These are phyloP conservation scores for Erucastrum elatum DNA, from an alignment of 345 rosid genomes.

Conservation along the genomic window DNA sequence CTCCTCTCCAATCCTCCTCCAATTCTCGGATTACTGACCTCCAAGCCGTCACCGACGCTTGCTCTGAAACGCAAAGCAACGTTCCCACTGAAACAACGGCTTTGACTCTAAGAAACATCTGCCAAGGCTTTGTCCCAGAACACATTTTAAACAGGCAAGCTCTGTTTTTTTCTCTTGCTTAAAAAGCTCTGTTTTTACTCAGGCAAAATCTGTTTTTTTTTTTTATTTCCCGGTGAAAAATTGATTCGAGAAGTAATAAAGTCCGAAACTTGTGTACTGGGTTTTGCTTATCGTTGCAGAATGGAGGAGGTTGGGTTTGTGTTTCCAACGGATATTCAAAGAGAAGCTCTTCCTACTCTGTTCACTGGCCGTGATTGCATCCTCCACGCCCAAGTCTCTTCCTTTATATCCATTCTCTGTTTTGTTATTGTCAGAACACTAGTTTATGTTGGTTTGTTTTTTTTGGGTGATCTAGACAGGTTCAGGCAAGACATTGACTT, in stretches of 20 bases:
- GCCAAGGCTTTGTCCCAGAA: conserved; percentile 37
- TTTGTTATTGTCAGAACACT: too few relatives aligned
- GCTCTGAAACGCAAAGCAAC: conserved; percentile 13
- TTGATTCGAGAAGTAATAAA: not conserved
- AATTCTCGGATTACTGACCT: not conserved
- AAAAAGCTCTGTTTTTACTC: not conserved
- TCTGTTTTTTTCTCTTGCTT: not conserved
- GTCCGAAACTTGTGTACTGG: not conserved
- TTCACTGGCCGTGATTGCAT: too few relatives aligned
- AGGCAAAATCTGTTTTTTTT: conserved; percentile 22
- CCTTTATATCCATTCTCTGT: too few relatives aligned
- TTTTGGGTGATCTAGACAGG: conserved; percentile 66
- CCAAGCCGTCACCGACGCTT: conserved; percentile 19
- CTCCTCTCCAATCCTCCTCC: conserved; percentile 9
- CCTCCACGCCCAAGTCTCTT: too few relatives aligned
- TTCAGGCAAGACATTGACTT: conserved; percentile 92
- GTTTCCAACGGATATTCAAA: conserved; percentile 66
- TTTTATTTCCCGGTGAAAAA: not conserved
- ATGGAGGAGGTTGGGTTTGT: conserved; percentile 69
- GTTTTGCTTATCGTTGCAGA: conserved; percentile 40
- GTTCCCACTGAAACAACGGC: not conserved
- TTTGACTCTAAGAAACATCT: conserved; percentile 29
- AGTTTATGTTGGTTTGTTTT: conserved; percentile 20
- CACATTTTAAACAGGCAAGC: conserved; percentile 35
- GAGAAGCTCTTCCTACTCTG: conserved; percentile 48